Base-by-base conservation (phyloP, 371 early-diverging fungal species). In the Zychaea mexicana region DNA sequence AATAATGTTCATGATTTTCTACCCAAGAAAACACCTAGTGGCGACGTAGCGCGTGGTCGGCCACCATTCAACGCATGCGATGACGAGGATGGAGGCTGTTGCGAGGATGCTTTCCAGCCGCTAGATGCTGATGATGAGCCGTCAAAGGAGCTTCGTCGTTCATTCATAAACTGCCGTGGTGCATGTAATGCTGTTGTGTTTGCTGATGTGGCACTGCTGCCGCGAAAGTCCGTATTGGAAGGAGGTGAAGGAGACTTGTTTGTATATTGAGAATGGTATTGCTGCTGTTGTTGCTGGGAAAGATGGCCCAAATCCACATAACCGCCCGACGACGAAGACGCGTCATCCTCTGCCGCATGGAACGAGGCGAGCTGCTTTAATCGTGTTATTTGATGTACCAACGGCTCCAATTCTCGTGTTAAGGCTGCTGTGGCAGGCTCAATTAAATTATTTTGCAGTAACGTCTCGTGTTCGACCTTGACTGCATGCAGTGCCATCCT, bases 371-470 rank as follows among this genome's bases (percentile, higher is more conserved):
- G 31, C 49, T 68, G 77, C 39, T 69, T 70, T 6, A 79, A 32
- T 31, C 66, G 64, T 17, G 65, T 28, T 15, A 79, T 72, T 38
- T 79, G 80, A 2, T 62, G 47, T 17, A 79, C 61, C 8, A 79
- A 61, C 5, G 80, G 77, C 9, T 76, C 78, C 27, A 81, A 32
- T 6, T 81, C 78, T 22, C 70, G 63, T 1, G 78, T 57, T n/a
- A 81, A 17, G 22, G 62, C 53, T 8, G 59, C 59, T 19, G 46
- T 59, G 12, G 39, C 39, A 26, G 62, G 57, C 19, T 58, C 52
- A 15, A 69, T 64, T 1, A 74, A 57, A 22, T 72, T 64, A n/a
- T 39, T 42, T 27, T 63, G 47, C 49, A 49, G 49, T 2, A 71
- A 52, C n/a, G 56, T 53, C 0, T 73, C 74, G 57, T 74, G 73